phyloP scores from a whole-genome alignment of 1,284 basidiomycete genomes.

The Inonotus obliquus region DNA sequence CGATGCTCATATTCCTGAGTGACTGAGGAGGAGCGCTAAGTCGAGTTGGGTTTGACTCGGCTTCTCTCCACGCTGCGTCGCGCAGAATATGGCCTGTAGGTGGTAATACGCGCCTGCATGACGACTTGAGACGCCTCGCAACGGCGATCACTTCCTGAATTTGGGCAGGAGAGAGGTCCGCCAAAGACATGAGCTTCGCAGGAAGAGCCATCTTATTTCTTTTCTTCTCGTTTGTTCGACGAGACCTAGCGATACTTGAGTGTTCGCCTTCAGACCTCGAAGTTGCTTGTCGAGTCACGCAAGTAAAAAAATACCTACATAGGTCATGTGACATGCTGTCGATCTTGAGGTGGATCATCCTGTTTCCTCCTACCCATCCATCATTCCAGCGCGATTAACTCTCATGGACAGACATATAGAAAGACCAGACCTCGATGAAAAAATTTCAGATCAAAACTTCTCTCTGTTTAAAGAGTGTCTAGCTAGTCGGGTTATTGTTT shows the following conservation, averaged over 20 bases:
- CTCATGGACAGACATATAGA: background rate
- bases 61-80: conserved; percentile 25
- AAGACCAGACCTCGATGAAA: background rate
- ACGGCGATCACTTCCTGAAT: conserved; percentile 55
- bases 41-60: conserved; percentile 30
- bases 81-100: conserved; percentile 52
- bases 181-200: conserved; percentile 65
- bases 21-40: conserved; percentile 63
- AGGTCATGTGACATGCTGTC: background rate
- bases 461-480: conserved; percentile 43
- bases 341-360: too few species aligned
- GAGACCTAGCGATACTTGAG: background rate
- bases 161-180: conserved; percentile 72
- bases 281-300: too few species aligned
- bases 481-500: conserved; percentile 36
- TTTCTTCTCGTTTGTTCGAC: background rate
- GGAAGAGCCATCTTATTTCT: conserved; percentile 26
- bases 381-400: too few species aligned
- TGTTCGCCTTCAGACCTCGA: background rate
- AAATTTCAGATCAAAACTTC: conserved; percentile 16
- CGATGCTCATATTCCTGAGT: conserved; percentile 78
- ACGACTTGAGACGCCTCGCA: background rate
- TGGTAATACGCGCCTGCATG: conserved; percentile 30
- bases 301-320: background rate
- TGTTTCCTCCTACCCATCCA: too few species aligned